Base-by-base conservation (phyloP, 2,329 filamentous ascomycete species). In the Aspergillus carbonarius region DNA sequence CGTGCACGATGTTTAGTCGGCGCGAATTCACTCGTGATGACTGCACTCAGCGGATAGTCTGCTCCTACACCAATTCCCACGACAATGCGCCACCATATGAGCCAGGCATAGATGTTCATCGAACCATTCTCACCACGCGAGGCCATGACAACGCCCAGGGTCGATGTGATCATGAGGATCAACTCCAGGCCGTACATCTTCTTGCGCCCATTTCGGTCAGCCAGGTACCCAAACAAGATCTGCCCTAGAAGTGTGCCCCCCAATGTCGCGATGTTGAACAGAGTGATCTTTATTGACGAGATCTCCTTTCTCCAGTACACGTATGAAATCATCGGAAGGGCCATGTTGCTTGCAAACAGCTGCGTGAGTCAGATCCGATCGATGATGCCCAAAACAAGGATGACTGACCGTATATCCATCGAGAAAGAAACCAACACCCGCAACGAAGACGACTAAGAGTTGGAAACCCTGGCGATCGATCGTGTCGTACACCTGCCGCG, bases 41-140 rank as follows among this genome's bases (percentile, higher is more conserved):
- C 83, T 0, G 87, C 86, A 46, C 81, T 85, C 2, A 90, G 75
- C 1, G 88, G 87, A 68, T 89, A 89, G 71, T 89, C 86, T 15
- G 84, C 86, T n/a, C 86, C 85, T 34, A 88, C 86, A 0, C 85
- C 85, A 34, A 82, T 73, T 0, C 81, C 81, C 39, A 81, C 76
- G 20, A 80, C 62, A 39, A 80, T 70, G 58, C 81, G 73, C 79
- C 79, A 83, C 67, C 76, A 78, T 20, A 81, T 69, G 32, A 83
- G 61, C 76, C 79, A 79, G 0, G 69, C 75, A 59, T 76, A 75
- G 12, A 82, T 67, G 39, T 70, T 74, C 75, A 82, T 81, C 40
- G 73, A 76, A n/a, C 64, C 65, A 23, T 76, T 59, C n/a, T 67
- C 67, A 1, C 81, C 80, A 0, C 68, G 71, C 1, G 80, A 79